These are phyloP conservation scores for Globisporangium abappressorium DNA, from an alignment of 352 stramenopile species.

Conservation along the genomic window DNA sequence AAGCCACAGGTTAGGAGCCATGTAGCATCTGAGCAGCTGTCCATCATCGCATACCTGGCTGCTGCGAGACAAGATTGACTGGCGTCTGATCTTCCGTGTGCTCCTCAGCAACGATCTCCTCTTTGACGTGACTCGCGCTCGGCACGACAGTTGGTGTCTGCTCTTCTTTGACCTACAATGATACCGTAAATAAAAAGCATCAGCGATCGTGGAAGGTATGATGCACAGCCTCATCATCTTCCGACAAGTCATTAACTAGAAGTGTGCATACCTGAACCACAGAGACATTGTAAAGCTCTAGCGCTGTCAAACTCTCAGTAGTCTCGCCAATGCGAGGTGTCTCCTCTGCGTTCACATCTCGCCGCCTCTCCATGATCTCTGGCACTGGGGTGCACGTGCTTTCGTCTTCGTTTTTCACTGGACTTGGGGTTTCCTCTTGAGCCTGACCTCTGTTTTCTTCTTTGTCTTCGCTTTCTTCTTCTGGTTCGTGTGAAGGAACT, in stretches of 20 bases:
- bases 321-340: background rate
- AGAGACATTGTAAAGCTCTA: background rate
- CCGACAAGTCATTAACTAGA: background rate
- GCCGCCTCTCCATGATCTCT: background rate
- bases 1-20: background rate
- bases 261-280: background rate
- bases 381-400: constrained; percentile 4
- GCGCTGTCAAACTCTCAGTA: background rate
- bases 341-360: background rate
- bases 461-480: constrained; percentile 21
- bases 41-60: background rate
- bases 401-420: background rate
- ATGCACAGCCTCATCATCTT: background rate
- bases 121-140: background rate
- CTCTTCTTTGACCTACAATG: constrained; percentile 9
- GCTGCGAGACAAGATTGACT: background rate
- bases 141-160: background rate
- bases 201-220: background rate
- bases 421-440: constrained; percentile 10
- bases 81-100: background rate
- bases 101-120: background rate
- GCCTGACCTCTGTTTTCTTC: background rate
- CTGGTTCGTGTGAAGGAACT: constrained; percentile 18
- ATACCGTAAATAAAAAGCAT: background rate
- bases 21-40: background rate